These are phyloP conservation scores for Arthrocladium fulminans DNA, from an alignment of 2,329 filamentous ascomycete genomes.

Conservation along the genomic window DNA sequence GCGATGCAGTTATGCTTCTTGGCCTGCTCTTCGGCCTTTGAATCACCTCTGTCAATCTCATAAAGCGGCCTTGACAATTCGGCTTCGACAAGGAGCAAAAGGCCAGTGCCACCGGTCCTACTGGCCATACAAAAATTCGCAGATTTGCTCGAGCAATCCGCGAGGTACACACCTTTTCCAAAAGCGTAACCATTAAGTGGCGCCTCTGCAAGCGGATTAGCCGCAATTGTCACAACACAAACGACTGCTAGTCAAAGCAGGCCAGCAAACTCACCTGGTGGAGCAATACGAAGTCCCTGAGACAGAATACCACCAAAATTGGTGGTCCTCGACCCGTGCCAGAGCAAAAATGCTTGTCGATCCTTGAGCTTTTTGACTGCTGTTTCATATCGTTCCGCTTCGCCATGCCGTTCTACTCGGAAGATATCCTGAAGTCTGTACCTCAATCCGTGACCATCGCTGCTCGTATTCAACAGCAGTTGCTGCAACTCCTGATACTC, in stretches of 20 bases:
- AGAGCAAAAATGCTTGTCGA: conserved; percentile 65
- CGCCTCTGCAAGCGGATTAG: conserved; percentile 56
- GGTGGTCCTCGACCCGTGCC: conserved; percentile 76
- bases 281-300: conserved; percentile 82
- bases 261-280: conserved; percentile 41
- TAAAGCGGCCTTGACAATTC: conserved; percentile 69
- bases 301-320: conserved; percentile 83
- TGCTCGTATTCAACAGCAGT: conserved; percentile 60
- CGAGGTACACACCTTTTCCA: conserved; percentile 80
- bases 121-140: conserved; percentile 62
- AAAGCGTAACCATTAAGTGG: conserved; percentile 79
- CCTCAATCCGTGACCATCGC: conserved; percentile 53
- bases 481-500: conserved; percentile 59
- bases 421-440: conserved; percentile 64
- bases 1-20: conserved; percentile 53
- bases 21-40: conserved; percentile 55
- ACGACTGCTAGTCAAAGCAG: background rate
- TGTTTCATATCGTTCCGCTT: conserved; percentile 58
- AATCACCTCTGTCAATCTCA: conserved; percentile 50
- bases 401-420: conserved; percentile 69
- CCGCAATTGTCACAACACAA: background rate
- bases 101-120: conserved; percentile 56
- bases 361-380: conserved; percentile 42
- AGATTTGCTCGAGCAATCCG: conserved; percentile 75
- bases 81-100: conserved; percentile 76